These are phyloP conservation scores for Ophiostoma perfectum DNA, from an alignment of 2,329 filamentous ascomycete genomes.

Conservation along the genomic window DNA sequence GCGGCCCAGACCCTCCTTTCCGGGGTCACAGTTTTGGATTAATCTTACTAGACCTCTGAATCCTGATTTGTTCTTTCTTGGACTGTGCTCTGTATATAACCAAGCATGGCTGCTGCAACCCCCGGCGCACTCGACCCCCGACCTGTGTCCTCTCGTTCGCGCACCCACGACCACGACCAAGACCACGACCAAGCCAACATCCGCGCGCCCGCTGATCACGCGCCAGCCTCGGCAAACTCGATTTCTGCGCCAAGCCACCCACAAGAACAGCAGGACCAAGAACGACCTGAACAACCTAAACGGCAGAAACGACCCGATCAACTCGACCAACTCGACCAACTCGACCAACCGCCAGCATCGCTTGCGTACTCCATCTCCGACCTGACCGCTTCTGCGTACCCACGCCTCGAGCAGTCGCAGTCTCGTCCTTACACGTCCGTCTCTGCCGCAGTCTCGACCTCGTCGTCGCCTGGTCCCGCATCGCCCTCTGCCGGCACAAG, in stretches of 20 bases:
- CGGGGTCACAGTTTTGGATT: background rate
- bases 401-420: background rate
- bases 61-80: background rate
- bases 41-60: background rate
- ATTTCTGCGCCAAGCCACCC: background rate
- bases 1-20: background rate
- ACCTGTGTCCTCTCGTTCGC: background rate
- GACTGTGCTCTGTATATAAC: background rate
- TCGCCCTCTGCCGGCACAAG: constrained; percentile 10
- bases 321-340: background rate
- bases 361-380: background rate
- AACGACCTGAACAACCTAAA: background rate
- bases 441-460: constrained; percentile 2
- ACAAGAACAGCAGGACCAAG: background rate
- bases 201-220: background rate
- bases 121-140: background rate
- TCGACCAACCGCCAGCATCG: background rate
- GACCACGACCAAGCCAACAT: background rate
- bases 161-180: background rate
- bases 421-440: background rate
- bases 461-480: background rate
- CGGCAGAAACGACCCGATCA: background rate
- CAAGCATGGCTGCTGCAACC: background rate
- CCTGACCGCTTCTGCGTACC: background rate
- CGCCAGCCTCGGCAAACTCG: background rate